Base-by-base conservation (phyloP, 2,329 filamentous ascomycete genomes). In the Sporothrix sp. region DNA sequence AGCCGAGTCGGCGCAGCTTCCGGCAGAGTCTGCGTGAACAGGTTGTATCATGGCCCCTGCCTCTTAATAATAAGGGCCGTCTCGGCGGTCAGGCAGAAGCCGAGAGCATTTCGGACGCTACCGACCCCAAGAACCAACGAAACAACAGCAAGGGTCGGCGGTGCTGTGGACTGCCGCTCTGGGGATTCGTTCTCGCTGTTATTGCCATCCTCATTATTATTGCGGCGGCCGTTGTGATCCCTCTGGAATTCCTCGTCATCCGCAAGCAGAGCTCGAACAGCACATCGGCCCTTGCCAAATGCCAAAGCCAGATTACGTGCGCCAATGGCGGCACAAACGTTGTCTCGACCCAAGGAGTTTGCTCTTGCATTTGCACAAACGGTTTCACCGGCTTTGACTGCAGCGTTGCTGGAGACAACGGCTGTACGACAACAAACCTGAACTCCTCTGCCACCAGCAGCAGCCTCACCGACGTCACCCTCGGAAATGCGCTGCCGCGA, bases 281-380 rank as follows among this genome's bases (percentile, higher is more conserved):
- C 36, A 64, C 67, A 28, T 61, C 66, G 23, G 64, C 63, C 9
- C 60, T 73, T 20, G 63, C 68, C 7, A 63, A 73, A 54, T 95
- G 88, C 63, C 72, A 78, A 57, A 67, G 71, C 35, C 74, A 75
- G 27, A 68, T 84, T 13, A 74, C 72, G 0, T 96, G 91, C 61
- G 69, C 77, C 48, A 95, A 97, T 57, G 88, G 87, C 9, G 91
- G 91, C 25, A 81, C 82, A 16, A 89, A 82, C 50, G 77, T 91
- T 14, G 66, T 88, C 18, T 57, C 58, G 10, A 78, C 76, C 14
- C 72, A 79, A 51, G 76, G 79, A 3, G 70, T 76, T 18, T 97
- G 91, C 67, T 84, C 83, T 11, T 98, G 91, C 63, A 80, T 96
- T 38, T 98, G 91, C 66, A 81, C 84, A 20, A 89, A 93, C 59